phyloP scores from a whole-genome alignment of 192 early-diverging fungal species.

The Coemansia sp. region DNA sequence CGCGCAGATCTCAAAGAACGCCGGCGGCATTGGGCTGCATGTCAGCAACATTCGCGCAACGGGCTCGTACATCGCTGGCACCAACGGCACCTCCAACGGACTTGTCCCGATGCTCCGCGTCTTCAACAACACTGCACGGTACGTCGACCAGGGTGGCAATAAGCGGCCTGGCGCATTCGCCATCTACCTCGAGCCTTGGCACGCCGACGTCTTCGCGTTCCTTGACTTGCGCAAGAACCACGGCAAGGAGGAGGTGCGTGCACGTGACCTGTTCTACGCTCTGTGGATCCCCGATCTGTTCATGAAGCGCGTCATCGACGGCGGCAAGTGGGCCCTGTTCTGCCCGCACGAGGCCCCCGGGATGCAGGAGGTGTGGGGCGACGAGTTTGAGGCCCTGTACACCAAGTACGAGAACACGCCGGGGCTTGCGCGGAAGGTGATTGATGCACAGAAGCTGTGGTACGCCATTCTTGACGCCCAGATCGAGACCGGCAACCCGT shows the following conservation, averaged over 20 bases:
- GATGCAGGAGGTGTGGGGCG: slow-evolving; percentile 90
- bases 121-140: slow-evolving; percentile 97
- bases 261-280: slow-evolving; percentile 96
- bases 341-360: slow-evolving; percentile 93
- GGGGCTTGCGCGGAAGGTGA: slow-evolving; percentile 80
- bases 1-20: slow-evolving; percentile 97
- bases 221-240: slow-evolving; percentile 96
- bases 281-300: slow-evolving; percentile 98
- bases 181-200: slow-evolving; percentile 98
- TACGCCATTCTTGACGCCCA: slow-evolving; percentile 93
- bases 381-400: slow-evolving; percentile 88
- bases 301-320: slow-evolving; percentile 94
- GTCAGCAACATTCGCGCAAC: slow-evolving; percentile 95
- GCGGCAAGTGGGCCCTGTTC: slow-evolving; percentile 93
- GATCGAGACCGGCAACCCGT: slow-evolving; percentile 96
- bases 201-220: slow-evolving; percentile 96
- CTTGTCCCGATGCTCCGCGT: slow-evolving; percentile 97
- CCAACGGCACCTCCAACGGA: slow-evolving; percentile 96
- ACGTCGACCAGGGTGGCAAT: slow-evolving; percentile 99
- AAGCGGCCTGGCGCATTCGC: slow-evolving; percentile 98
- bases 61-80: slow-evolving; percentile 97
- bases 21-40: slow-evolving; percentile 96
- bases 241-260: slow-evolving; percentile 96
- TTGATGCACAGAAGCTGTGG: slow-evolving; percentile 99
- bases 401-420: slow-evolving; percentile 75